A percentile compares a stretch with the other conserved stretches of the same genome.
Evolutionary conservation across 306 rosid genomes (phyloP).

Genomic region (Rosa lucieae): DNA sequence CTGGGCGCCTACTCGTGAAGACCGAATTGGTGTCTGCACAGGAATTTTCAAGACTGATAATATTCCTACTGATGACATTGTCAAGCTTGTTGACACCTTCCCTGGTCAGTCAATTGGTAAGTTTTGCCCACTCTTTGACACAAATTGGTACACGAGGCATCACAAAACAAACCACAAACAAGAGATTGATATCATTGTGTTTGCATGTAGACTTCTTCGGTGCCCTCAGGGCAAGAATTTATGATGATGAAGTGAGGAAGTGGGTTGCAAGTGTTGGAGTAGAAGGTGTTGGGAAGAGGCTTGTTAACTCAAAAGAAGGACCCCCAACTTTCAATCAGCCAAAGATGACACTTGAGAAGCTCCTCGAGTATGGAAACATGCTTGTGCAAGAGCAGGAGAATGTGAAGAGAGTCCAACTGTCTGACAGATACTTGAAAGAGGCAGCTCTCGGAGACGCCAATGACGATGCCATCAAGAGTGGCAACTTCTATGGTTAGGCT

Average conservation of each 20-base stretch:
- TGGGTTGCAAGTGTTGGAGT: slow-evolving; percentile 62
- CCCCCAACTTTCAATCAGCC: slow-evolving; percentile 71
- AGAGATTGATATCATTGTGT: neutral
- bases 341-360: slow-evolving; percentile 43
- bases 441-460: slow-evolving; percentile 80
- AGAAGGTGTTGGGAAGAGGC: slow-evolving; percentile 51
- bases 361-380: slow-evolving; percentile 65
- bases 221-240: slow-evolving; percentile 72
- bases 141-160: neutral
- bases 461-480: slow-evolving; percentile 49
- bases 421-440: slow-evolving; percentile 63
- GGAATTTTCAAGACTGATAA: slow-evolving; percentile 58
- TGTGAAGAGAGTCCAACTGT: slow-evolving; percentile 75
- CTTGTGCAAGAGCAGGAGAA: slow-evolving; percentile 74
- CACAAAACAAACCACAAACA: neutral
- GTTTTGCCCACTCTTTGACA: neutral
- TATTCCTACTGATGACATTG: slow-evolving; percentile 43
- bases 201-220: slow-evolving; percentile 64
- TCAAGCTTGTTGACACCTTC: slow-evolving; percentile 69
- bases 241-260: slow-evolving; percentile 70
- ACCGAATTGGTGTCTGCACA: slow-evolving; percentile 63
- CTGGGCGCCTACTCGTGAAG: slow-evolving; percentile 81
- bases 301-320: slow-evolving; percentile 75
- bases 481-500: slow-evolving; percentile 58
- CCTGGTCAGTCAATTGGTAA: slow-evolving; percentile 76